These are phyloP conservation scores for Cystobasidium pallidum DNA, from an alignment of 1,284 basidiomycete species.

Conservation along the genomic window DNA sequence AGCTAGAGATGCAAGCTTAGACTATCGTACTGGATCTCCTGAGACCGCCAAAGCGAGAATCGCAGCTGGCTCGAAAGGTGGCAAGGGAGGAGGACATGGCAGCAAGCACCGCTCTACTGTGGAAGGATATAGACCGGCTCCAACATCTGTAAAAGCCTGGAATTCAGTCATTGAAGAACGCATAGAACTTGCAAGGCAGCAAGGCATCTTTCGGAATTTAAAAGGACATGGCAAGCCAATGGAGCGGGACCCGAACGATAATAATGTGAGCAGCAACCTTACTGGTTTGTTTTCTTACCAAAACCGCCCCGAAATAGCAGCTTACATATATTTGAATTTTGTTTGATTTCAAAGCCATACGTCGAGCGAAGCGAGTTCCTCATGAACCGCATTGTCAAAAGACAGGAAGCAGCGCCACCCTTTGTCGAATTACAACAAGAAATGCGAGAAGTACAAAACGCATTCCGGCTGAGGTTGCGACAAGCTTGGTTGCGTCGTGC, in stretches of 20 bases:
- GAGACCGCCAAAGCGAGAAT: slow-evolving; percentile 40
- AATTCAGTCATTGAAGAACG: slow-evolving; percentile 39
- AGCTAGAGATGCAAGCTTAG: slow-evolving; percentile 38
- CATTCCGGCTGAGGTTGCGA: slow-evolving; percentile 68
- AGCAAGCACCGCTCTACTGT: slow-evolving; percentile 3
- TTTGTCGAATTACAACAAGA: slow-evolving; percentile 85
- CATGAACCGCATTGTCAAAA: slow-evolving; percentile 85
- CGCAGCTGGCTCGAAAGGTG: slow-evolving; percentile 25
- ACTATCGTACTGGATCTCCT: slow-evolving; percentile 32
- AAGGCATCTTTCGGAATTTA: slow-evolving; percentile 38
- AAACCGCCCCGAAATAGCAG: too few species aligned
- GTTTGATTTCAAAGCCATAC: slow-evolving; percentile 53
- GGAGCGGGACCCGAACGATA: slow-evolving; percentile 25
- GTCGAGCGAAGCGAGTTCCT: slow-evolving; percentile 76
- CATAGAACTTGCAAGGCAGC: slow-evolving; percentile 40
- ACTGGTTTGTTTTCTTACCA: too few species aligned
- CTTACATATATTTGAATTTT: too few species aligned
- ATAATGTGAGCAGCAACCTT: slow-evolving; percentile 21
- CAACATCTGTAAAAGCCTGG: slow-evolving; percentile 24
- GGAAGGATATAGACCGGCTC: slow-evolving; percentile 21
- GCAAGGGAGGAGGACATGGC: not conserved
- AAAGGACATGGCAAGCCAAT: slow-evolving; percentile 42
- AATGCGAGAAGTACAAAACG: slow-evolving; percentile 63
- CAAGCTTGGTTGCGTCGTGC: slow-evolving; percentile 69
- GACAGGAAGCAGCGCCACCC: slow-evolving; percentile 81